Conservation (phyloP, 1,139 yeast genomes). For the Pichia sp. region DNA sequence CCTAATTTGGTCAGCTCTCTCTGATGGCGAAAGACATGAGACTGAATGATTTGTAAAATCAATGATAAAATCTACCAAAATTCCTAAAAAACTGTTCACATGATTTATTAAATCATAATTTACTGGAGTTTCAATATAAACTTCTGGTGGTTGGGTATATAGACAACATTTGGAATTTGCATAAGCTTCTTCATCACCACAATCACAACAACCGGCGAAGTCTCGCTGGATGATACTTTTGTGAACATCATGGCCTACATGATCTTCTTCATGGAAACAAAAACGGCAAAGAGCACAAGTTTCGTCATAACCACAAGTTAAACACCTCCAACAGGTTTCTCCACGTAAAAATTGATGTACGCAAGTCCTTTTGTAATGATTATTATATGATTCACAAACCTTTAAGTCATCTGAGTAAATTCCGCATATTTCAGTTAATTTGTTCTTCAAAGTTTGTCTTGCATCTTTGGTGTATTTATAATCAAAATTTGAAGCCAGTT, state of each 20-base stretch:
- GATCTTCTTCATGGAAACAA: conserved; percentile 69
- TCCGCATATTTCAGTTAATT: conserved; percentile 34
- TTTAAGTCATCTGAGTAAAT: conserved; percentile 19
- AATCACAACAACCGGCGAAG: conserved; percentile 79
- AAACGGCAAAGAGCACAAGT: conserved; percentile 79
- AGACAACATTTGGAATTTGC: conserved; percentile 36
- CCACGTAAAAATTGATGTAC: conserved; percentile 71
- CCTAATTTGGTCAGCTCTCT: conserved; percentile 38
- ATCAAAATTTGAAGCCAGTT: conserved; percentile 25
- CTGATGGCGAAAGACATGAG: conserved; percentile 24
- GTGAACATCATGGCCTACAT: conserved; percentile 70
- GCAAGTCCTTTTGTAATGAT: conserved; percentile 69
- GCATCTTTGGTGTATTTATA: conserved; percentile 35
- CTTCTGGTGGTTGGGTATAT: conserved; percentile 15
- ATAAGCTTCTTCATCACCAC: conserved; percentile 64
- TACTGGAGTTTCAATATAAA: conserved; percentile 18
- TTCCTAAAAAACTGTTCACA: conserved; percentile 42
- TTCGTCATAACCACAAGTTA: conserved; percentile 79
- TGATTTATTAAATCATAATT: conserved; percentile 35
- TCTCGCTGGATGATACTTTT: conserved; percentile 71
- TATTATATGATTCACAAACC: conserved; percentile 30
- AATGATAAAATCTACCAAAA: conserved; percentile 63
- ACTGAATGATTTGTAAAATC: conserved; percentile 51
- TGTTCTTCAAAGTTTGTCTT: conserved; percentile 40
- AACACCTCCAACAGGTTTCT: conserved; percentile 81